A percentile compares a stretch with the other conserved stretches of the same genome.
phyloP scores from a whole-genome alignment of 2,329 filamentous ascomycete species.

The Calonectria honghensis region DNA sequence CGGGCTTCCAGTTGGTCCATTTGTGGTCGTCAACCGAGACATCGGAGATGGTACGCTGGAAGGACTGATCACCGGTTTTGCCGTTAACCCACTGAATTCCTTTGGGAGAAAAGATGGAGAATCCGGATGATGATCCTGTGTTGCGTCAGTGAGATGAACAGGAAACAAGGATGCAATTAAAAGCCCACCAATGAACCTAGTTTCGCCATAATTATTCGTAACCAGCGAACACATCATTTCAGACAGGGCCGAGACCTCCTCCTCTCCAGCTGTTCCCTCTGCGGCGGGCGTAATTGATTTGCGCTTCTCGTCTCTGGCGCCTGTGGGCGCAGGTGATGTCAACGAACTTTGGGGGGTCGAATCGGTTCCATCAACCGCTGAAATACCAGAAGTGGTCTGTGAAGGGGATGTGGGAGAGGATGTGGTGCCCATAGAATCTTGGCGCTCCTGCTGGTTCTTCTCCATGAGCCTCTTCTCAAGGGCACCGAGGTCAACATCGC shows the following conservation, averaged over 20 bases:
- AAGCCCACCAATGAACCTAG: conserved; percentile 89
- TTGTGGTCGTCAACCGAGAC: conserved; percentile 96
- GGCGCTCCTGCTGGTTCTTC: conserved; percentile 71
- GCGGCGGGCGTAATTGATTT: conserved; percentile 54
- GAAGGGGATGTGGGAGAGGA: conserved; percentile 73
- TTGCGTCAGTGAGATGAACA: conserved; percentile 38
- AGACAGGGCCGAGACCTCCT: conserved; percentile 90
- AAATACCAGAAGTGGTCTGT: conserved; percentile 64
- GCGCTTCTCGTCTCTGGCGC: conserved; percentile 61
- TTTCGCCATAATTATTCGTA: conserved; percentile 95
- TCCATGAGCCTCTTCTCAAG: conserved; percentile 85
- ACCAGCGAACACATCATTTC: conserved; percentile 99
- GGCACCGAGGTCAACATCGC: conserved; percentile 89
- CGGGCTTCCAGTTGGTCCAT: conserved; percentile 98
- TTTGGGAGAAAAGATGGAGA: conserved; percentile 98
- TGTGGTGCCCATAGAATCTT: conserved; percentile 66
- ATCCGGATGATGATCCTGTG: conserved; percentile 93
- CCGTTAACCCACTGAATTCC: conserved; percentile 99
- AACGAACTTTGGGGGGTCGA: conserved; percentile 73
- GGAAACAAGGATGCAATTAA: neutral
- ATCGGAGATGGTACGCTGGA: conserved; percentile 94
- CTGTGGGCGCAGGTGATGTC: conserved; percentile 69
- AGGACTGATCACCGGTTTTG: conserved; percentile 96
- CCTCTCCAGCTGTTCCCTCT: conserved; percentile 57
- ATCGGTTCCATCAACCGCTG: conserved; percentile 61